These are phyloP conservation scores for Podila horticola DNA, from an alignment of 192 early-diverging fungal species.

Conservation along the genomic window DNA sequence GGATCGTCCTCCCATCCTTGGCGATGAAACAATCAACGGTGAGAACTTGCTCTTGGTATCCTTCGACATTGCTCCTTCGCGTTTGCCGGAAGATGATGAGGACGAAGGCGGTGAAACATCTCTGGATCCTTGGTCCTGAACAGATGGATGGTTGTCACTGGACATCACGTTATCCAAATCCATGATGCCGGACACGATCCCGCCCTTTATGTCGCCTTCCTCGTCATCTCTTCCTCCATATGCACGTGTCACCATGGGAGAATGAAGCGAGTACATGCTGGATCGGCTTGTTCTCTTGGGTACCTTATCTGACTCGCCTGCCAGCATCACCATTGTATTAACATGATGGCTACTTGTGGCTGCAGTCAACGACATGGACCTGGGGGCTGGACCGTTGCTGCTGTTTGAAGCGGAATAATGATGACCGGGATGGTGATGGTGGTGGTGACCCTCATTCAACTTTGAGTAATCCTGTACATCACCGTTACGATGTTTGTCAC, in stretches of 20 bases:
- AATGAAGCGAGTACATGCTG: conserved; percentile 5
- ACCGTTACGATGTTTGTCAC: too few relatives aligned
- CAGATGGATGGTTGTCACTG: not conserved
- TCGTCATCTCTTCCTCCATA: not conserved
- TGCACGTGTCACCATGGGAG: not conserved
- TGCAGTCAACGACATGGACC: conserved; percentile 9
- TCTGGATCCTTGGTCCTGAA: not conserved
- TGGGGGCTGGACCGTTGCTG: not conserved
- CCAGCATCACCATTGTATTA: conserved; percentile 3
- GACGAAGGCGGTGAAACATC: too few relatives aligned
- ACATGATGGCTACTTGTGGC: not conserved
- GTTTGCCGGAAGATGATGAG: too few relatives aligned
- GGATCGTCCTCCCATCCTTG: too few relatives aligned
- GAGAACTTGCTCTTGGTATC: too few relatives aligned
- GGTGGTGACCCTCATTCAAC: too few relatives aligned
- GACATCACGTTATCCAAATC: not conserved
- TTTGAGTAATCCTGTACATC: too few relatives aligned
- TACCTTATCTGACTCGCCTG: not conserved
- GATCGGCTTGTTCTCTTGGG: not conserved
- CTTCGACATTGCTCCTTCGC: too few relatives aligned
- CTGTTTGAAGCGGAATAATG: not conserved
- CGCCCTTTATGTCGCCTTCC: not conserved
- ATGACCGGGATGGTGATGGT: too few relatives aligned
- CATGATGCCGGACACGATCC: not conserved
- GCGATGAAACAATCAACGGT: too few relatives aligned